Conservation (phyloP, 306 rosid species). For the Quercus cerris region DNA sequence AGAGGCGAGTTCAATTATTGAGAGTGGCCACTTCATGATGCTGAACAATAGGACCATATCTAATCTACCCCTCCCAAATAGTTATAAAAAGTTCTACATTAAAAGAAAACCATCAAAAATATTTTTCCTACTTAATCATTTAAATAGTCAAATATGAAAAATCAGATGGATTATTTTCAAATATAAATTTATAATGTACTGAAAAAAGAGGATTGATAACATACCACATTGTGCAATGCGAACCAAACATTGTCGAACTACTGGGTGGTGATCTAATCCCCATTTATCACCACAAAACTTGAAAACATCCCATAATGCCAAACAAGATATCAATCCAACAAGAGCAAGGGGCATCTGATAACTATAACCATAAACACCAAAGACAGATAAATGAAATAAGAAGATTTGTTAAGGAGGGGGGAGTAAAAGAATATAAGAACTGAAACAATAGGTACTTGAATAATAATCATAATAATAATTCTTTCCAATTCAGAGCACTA, state of each 20-base stretch:
- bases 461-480: neutral
- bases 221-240: constrained; percentile 79
- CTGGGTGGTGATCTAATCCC: constrained; percentile 66
- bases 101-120: too few relatives aligned
- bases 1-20: neutral
- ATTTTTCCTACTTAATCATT: neutral
- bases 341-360: constrained; percentile 91
- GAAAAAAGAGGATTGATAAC: constrained; percentile 19
- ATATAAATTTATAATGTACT: neutral
- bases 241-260: constrained; percentile 54
- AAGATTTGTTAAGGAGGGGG: neutral
- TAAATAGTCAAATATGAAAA: neutral
- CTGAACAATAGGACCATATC: neutral
- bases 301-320: constrained; percentile 83
- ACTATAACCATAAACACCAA: constrained; percentile 39
- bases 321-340: constrained; percentile 67
- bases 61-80: neutral
- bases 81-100: too few relatives aligned
- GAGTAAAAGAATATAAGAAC: neutral
- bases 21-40: neutral
- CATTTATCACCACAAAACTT: constrained; percentile 58
- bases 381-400: constrained; percentile 17
- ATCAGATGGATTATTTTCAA: neutral
- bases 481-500: neutral
- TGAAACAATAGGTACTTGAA: neutral